Base-by-base conservation (phyloP, 1,139 yeast species). In the Casaregolazyma suthepensis region DNA sequence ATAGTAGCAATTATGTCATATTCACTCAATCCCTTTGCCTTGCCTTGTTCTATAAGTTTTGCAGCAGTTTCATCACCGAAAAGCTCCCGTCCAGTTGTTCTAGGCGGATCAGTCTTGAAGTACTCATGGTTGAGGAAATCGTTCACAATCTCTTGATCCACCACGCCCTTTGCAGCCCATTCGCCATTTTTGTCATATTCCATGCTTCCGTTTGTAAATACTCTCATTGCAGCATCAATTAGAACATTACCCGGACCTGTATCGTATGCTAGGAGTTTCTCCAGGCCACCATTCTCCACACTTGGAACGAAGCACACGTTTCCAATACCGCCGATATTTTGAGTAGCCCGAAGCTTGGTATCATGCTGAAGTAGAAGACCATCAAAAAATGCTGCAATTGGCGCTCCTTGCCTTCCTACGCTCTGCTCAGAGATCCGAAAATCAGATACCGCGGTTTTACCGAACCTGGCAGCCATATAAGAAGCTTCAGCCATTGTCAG, bases 371-470 rank as follows among this genome's bases (percentile, higher is more conserved):
- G 51, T 29, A 57, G 45, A 17, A 57, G 52, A 7, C 61, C 61
- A 31, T 59, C 61, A 26, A 59, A 57, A 51, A 59, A 59, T 20
- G 61, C 61, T 29, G 57, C 56, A 56, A 59, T 57, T 12, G 61
- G 61, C 3, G 61, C 61, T 35, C 61, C 61, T 52, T 59, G 61
- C 31, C 61, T 29, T 15, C 61, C 61, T 3, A 59, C 61, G 35
- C 61, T 58, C 45, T 58, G 58, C 42, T 59, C 61, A 7, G 61
- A 58, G 20, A 58, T 56, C 10, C 61, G 54, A 46, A 59, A 59
- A 44, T 59, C 60, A 12, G 57, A 54, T 1, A 55, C 58, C 2
- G 56, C 61, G 9, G 61, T 59, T 43, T 55, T 58, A 5, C 54
- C 51, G 23, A 57, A 26, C 40, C 54, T 55, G 19, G 48, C 51